Conservation (phyloP, 371 early-diverging fungal species). For the Mortierella sp. region DNA sequence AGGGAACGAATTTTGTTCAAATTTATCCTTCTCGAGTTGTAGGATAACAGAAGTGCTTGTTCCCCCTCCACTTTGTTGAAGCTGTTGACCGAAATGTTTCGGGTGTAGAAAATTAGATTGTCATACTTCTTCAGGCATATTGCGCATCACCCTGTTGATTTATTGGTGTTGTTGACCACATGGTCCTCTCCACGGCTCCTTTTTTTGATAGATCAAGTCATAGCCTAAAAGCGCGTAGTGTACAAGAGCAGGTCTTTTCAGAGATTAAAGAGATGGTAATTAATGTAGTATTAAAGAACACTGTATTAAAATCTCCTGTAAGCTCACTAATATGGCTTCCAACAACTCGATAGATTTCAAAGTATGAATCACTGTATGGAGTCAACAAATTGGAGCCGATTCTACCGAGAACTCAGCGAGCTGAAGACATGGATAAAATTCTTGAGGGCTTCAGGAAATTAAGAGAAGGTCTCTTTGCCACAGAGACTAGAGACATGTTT, state of each 20-base stretch:
- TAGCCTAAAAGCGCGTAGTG: constrained; percentile 49
- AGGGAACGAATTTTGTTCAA: not conserved
- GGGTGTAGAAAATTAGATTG: not conserved
- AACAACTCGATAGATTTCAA: constrained; percentile 23
- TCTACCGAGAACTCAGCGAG: constrained; percentile 27
- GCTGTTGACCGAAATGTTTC: not conserved
- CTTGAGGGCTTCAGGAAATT: constrained; percentile 51
- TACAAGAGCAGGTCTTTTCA: constrained; percentile 48
- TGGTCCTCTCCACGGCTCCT: constrained; percentile 5
- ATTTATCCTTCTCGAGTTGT: not conserved
- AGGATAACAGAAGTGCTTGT: no score
- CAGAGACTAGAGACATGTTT: constrained; percentile 37
- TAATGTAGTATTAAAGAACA: not conserved
- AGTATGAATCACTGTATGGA: constrained; percentile 34
- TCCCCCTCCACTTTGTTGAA: not conserved
- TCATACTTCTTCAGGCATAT: not conserved
- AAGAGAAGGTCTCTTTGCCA: constrained; percentile 51
- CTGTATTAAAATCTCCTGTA: not conserved
- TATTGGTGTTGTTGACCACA: not conserved
- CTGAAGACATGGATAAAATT: constrained; percentile 40
- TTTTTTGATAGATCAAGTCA: constrained; percentile 40
- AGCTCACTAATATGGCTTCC: not conserved
- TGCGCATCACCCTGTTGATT: not conserved
- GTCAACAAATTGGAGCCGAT: constrained; percentile 32
- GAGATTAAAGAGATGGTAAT: constrained; percentile 57